Percentiles rank a stretch among this genome's conserved stretches.
phyloP scores from a whole-genome alignment of 768 basidiomycete genomes.

The Cyclocybe cylindracea region DNA sequence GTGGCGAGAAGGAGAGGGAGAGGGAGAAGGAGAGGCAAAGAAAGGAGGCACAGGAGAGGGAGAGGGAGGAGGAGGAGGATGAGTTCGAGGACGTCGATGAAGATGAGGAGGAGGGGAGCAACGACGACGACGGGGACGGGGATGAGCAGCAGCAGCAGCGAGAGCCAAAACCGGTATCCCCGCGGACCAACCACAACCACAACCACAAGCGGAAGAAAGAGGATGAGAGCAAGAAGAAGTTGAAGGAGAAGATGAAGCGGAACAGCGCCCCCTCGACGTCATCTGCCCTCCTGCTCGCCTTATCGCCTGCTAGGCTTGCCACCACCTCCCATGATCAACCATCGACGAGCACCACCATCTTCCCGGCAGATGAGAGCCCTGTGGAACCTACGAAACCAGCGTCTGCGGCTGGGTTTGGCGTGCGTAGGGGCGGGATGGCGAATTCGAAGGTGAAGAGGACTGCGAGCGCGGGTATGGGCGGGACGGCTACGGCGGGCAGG shows the following conservation, averaged over 20 bases:
- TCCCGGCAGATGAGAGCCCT: neutral
- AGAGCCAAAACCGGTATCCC: too few relatives aligned
- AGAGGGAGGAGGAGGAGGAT: constrained; percentile 4
- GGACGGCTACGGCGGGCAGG: neutral
- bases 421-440: neutral
- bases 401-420: neutral
- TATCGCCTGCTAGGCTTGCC: constrained; percentile 3
- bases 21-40: too few relatives aligned
- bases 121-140: constrained; percentile 9
- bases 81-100: constrained; percentile 11
- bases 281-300: constrained; percentile 1
- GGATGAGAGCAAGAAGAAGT: too few relatives aligned
- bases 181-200: too few relatives aligned
- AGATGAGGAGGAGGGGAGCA: constrained; percentile 9
- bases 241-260: too few relatives aligned
- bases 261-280: constrained; percentile 14
- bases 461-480: neutral
- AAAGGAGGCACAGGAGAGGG: constrained; percentile 5
- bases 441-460: constrained; percentile 1
- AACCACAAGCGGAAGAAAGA: too few relatives aligned
- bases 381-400: neutral
- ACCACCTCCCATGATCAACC: neutral
- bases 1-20: neutral
- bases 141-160: too few relatives aligned
- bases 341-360: too few relatives aligned